A percentile compares a stretch with the other conserved stretches of the same genome.
Evolutionary conservation across 106 monocot genomes (phyloP).

Genomic region (Narthecium ossifragum): DNA sequence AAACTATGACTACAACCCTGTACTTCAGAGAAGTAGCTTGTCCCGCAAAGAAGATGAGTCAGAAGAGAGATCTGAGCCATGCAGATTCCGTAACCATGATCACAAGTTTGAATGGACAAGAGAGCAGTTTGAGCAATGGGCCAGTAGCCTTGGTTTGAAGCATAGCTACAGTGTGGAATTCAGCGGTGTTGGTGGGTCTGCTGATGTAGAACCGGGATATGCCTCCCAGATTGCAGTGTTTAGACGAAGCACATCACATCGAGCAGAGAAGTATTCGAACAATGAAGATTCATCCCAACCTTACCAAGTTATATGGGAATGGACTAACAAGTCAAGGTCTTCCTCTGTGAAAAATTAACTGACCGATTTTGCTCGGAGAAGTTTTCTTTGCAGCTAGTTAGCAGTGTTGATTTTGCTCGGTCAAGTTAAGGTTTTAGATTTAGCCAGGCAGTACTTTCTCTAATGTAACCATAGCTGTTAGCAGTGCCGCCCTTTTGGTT

Average conservation of each 20-base stretch:
- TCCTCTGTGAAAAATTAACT: conserved; percentile 2
- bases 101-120: conserved; percentile 99
- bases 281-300: conserved; percentile 15
- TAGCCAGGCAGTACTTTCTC: too few species aligned
- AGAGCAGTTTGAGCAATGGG: conserved; percentile 80
- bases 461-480: too few species aligned
- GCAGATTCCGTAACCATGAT: conserved; percentile 79
- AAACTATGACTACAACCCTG: conserved; percentile 95
- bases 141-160: conserved; percentile 45
- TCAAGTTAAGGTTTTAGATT: too few species aligned
- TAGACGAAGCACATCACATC: conserved; percentile 17
- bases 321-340: conserved; percentile 19
- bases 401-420: too few species aligned
- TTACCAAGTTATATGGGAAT: conserved; percentile 81
- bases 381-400: too few species aligned
- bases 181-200: conserved; percentile 85
- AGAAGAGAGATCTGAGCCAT: conserved; percentile 51
- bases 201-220: conserved; percentile 76
- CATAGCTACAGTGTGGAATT: conserved; percentile 74
- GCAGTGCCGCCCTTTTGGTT: too few species aligned
- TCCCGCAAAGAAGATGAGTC: conserved; percentile 56
- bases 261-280: conserved; percentile 2
- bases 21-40: conserved; percentile 52
- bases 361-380: too few species aligned
- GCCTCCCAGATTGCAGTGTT: conserved; percentile 98